Evolutionary conservation across 2,329 filamentous ascomycete species (phyloP), one percentile per base, ranked within the genome.

Genomic region (Ophiosphaerella herpotricha): DNA sequence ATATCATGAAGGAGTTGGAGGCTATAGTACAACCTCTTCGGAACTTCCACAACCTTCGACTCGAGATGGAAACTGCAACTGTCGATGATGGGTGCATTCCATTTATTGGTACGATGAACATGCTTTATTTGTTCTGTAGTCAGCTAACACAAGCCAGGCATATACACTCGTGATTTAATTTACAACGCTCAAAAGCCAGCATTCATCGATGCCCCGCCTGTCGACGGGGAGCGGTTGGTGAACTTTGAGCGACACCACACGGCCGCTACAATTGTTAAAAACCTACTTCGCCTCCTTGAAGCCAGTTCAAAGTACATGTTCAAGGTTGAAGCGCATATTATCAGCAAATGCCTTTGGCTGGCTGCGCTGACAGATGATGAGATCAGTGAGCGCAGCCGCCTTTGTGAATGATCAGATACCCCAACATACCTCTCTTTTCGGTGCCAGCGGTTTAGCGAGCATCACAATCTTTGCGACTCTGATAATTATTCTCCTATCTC

Each of bases 341-440:
- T 89, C 4, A 89, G 90, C 73, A 82, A 88, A 56, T 94, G 90
- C 69, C 79, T 94, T n/a, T 94, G 90, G 90, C 86, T 94, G 76
- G 86, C 88, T 39, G 88, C 89, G 8, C 71, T 94, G 46, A 83
- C 76, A 46, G 89, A 93, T 58, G 84, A 85, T n/a, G 88, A 92
- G 64, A 91, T 94, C 63, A 56, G 64, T 9, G 60, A 58, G 51
- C 63, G 63, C 45, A 70, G 66, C 42, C 66, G 65, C 40, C 61
- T 62, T 39, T 63, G 57, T 54, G 66, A 72, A 60, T 71, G 54
- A 65, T 41, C 18, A 39, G 37, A 57, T 46, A 35, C 29, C 50
- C 40, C 32, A 21, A 38, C 39, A 54, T 38, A 39, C 29, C 35
- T 40, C 13, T 43, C 38, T 51, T 43, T 44, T 41, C 38, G 31